phyloP scores from a whole-genome alignment of 75 land plant species.

The Cryptomeria japonica region DNA sequence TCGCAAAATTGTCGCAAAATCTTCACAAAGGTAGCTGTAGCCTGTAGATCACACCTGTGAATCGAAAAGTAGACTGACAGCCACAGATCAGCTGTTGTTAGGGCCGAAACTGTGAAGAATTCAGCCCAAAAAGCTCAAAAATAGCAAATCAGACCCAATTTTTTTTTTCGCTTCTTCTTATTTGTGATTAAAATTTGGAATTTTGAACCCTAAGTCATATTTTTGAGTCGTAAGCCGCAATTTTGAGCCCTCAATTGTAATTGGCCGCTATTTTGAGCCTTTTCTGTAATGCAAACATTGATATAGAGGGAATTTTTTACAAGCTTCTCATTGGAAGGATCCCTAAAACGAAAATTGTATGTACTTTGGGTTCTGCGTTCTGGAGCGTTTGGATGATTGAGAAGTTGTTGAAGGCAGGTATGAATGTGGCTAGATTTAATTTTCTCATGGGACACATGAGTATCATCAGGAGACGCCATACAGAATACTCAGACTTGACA shows the following conservation, averaged over 20 bases:
- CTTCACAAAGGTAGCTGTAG: not conserved
- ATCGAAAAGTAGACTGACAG: not conserved
- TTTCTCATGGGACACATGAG: slow-evolving; percentile 88
- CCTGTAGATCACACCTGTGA: not conserved
- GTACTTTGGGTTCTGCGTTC: slow-evolving; percentile 82
- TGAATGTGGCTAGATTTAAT: slow-evolving; percentile 91
- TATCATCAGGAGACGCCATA: too few species aligned
- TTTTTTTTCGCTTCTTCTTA: not conserved
- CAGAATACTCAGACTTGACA: too few species aligned
- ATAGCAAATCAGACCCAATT: not conserved
- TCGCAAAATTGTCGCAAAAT: not conserved
- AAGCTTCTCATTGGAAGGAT: slow-evolving; percentile 31
- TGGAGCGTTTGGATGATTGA: slow-evolving; percentile 64
- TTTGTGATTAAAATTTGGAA: not conserved
- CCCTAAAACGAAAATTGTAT: slow-evolving; percentile 85
- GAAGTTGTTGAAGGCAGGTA: slow-evolving; percentile 80
- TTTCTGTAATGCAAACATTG: slow-evolving; percentile 58
- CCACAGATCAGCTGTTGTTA: not conserved
- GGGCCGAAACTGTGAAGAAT: not conserved
- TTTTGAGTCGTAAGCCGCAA: not conserved
- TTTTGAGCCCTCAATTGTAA: too few species aligned
- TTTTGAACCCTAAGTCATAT: too few species aligned
- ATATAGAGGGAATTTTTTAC: slow-evolving; percentile 59
- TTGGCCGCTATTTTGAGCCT: too few species aligned
- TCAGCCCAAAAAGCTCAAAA: not conserved